Base-by-base conservation (phyloP, 1,139 yeast species). In the Yamadazyma dushanensis region DNA sequence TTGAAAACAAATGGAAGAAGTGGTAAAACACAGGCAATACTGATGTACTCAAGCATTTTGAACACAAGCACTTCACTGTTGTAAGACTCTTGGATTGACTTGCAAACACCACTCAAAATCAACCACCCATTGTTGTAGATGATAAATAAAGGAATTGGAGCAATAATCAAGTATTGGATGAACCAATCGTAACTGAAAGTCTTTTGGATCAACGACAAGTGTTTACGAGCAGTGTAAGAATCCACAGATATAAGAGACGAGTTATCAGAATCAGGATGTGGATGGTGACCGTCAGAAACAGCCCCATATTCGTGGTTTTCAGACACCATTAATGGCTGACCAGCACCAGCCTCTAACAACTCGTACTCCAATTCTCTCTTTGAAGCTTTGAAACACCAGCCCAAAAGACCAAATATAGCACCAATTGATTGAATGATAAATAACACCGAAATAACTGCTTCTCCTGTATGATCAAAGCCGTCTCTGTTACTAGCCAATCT, bases 141-240 rank as follows among this genome's bases (percentile, higher is more conserved):
- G 19, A 82, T 45, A 30, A 75, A 70, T 1, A 79, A 63, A 0
- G 81, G 66, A n/a, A 84, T 34, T 4, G 96, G 95, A 6, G 82
- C 86, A 22, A 82, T 57, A 3, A 82, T 45, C 21, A 84, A 48
- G 49, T 77, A 86, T 57, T 88, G 96, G 17, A 86, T 48, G 7
- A 82, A 71, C 96, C 96, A 88, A 50, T 85, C 95, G 54, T 83
- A 87, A 31, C 82, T 70, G 41, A 70, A 69, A 5, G 76, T 70
- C 36, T 73, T 71, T 23, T 56, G 51, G 18, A 67, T 49, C 50
- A 46, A 39, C 10, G 43, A 37, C 26, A 41, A 38, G 24, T 41
- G 41, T 28, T 36, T 45, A 20, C 48, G 36, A 11, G 44, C 47
- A 31, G 43, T 41, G 31, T 44, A 41, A 4, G 45, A 41, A 23